These are phyloP conservation scores for Penicillium hordei DNA, from an alignment of 2,329 filamentous ascomycete species.

Conservation along the genomic window DNA sequence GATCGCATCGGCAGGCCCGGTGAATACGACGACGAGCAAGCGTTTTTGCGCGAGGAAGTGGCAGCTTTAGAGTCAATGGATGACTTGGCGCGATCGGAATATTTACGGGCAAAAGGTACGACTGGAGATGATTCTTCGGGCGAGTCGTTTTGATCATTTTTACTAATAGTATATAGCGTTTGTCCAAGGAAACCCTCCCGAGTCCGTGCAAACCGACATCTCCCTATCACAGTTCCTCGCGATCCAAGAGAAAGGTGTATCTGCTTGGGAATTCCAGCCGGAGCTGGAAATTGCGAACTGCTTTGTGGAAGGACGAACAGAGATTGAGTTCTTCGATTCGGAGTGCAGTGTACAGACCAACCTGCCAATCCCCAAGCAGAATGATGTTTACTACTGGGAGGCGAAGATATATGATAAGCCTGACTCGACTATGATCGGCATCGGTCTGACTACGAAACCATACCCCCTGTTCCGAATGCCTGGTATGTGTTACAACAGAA, in stretches of 20 bases:
- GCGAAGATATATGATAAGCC: slow-evolving; percentile 98
- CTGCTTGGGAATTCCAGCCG: slow-evolving; percentile 99
- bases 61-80: slow-evolving; percentile 96
- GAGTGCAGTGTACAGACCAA: slow-evolving; percentile 98
- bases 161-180: slow-evolving; percentile 63
- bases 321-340: slow-evolving; percentile 98
- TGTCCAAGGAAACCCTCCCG: slow-evolving; percentile 87
- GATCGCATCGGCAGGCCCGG: slow-evolving; percentile 91
- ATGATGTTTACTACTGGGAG: slow-evolving; percentile 99
- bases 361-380: slow-evolving; percentile 94
- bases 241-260: slow-evolving; percentile 99
- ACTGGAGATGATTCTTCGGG: neutral
- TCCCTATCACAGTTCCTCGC: slow-evolving; percentile 96
- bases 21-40: slow-evolving; percentile 97
- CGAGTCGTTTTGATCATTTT: slow-evolving; percentile 8
- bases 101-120: slow-evolving; percentile 89
- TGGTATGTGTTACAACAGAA: slow-evolving; percentile 59
- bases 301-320: slow-evolving; percentile 92
- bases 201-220: slow-evolving; percentile 94
- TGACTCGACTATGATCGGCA: slow-evolving; percentile 79
- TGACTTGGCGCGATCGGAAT: slow-evolving; percentile 84
- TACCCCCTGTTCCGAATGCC: slow-evolving; percentile 93
- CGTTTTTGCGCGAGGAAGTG: slow-evolving; percentile 88
- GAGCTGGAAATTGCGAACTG: slow-evolving; percentile 98
- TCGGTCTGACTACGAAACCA: slow-evolving; percentile 94